Evolutionary conservation across 202 grass and related monocot species (phyloP).

Genomic region (Zoysia matrella): DNA sequence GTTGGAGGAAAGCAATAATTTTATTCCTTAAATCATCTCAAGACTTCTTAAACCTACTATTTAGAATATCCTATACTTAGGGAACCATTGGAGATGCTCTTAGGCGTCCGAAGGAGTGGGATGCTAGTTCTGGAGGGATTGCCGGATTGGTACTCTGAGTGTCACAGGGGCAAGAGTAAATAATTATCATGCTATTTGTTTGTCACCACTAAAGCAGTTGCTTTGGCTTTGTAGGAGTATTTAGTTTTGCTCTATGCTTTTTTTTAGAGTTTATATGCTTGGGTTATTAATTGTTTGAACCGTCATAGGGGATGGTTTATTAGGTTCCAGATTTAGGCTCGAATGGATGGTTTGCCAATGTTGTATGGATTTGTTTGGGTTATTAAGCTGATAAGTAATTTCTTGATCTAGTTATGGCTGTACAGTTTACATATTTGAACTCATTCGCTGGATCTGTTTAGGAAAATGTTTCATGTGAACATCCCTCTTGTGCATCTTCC

Average conservation of each 20-base stretch:
- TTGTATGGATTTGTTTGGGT: conserved; percentile 20
- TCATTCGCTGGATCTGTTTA: conserved; percentile 19
- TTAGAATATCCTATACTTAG: too few species aligned
- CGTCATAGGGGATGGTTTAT: not conserved
- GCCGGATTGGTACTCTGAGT: not conserved
- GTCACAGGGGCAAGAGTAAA: not conserved
- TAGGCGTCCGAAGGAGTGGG: not conserved
- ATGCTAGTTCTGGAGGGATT: not conserved
- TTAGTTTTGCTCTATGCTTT: not conserved
- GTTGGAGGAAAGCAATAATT: too few species aligned
- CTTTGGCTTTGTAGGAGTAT: not conserved
- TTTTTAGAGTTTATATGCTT: not conserved
- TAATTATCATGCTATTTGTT: not conserved
- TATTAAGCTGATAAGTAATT: conserved; percentile 12
- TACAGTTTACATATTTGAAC: conserved; percentile 16
- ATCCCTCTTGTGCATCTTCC: not conserved
- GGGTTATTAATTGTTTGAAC: conserved; percentile 35
- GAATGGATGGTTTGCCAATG: not conserved
- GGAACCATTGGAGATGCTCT: too few species aligned
- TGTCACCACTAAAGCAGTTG: not conserved
- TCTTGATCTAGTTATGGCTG: not conserved
- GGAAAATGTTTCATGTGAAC: conserved; percentile 30
- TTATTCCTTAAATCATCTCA: too few species aligned
- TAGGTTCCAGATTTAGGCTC: not conserved
- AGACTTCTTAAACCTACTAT: too few species aligned